Evolutionary conservation across 2,329 filamentous ascomycete genomes (phyloP).

Genomic region (Didymella glomerata): DNA sequence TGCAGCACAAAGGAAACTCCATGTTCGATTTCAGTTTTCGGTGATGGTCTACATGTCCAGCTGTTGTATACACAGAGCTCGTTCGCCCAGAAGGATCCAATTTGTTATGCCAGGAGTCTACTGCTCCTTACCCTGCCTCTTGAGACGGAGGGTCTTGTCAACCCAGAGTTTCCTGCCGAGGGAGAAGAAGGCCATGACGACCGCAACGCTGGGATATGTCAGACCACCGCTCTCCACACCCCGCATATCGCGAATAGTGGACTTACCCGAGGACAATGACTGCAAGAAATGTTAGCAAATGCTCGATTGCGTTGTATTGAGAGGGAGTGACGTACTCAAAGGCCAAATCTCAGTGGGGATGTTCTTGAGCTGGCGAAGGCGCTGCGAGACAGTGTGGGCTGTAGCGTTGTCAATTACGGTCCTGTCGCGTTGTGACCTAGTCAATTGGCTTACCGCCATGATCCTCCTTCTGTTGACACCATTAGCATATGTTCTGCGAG

Average conservation of each 20-base stretch:
- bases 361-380: constrained; percentile 85
- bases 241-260: constrained; percentile 14
- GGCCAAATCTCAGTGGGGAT: constrained; percentile 94
- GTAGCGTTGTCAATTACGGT: constrained; percentile 32
- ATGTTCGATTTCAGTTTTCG: constrained; percentile 36
- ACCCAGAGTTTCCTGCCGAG: constrained; percentile 80
- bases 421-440: constrained; percentile 12
- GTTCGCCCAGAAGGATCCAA: constrained; percentile 20
- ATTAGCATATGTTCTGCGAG: constrained; percentile 51
- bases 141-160: constrained; percentile 92
- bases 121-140: constrained; percentile 65
- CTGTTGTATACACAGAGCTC: constrained; percentile 40
- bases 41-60: constrained; percentile 21
- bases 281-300: constrained; percentile 51
- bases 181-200: constrained; percentile 84
- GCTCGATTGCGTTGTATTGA: constrained; percentile 4
- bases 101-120: constrained; percentile 28
- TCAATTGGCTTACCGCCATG: constrained; percentile 64
- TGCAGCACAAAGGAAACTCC: constrained; percentile 36
- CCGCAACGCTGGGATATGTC: constrained; percentile 62
- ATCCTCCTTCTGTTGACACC: constrained; percentile 65
- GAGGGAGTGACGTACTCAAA: constrained; percentile 72
- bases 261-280: constrained; percentile 86
- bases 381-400: constrained; percentile 98
- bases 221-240: constrained; percentile 34